Evolutionary conservation across 2,329 filamentous ascomycete genomes (phyloP).

Genomic region (Clonostachys chloroleuca): DNA sequence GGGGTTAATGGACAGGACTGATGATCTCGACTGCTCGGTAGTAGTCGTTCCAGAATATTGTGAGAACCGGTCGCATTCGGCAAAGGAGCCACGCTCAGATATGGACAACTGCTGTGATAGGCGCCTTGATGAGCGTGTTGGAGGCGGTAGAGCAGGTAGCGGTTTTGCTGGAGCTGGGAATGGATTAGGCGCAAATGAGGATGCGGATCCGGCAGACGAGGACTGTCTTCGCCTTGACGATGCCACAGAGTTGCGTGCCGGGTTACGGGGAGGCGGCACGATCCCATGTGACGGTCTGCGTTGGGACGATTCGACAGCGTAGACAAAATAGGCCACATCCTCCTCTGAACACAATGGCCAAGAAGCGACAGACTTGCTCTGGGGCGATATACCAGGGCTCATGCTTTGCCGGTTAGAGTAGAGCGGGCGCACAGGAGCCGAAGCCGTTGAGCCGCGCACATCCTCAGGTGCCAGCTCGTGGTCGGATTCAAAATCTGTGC

Average conservation of each 20-base stretch:
- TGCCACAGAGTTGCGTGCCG: not conserved
- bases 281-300: too few species aligned
- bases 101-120: not conserved
- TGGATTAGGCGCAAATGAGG: not conserved
- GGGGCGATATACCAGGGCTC: too few species aligned
- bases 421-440: too few species aligned
- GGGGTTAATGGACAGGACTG: not conserved
- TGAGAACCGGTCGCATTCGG: slow-evolving; percentile 4
- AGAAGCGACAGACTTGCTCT: too few species aligned
- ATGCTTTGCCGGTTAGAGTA: too few species aligned
- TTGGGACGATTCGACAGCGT: not conserved
- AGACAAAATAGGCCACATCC: not conserved
- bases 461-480: too few species aligned
- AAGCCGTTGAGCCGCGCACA: too few species aligned
- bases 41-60: slow-evolving; percentile 3
- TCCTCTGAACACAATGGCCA: too few species aligned
- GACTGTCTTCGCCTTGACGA: not conserved
- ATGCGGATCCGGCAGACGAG: slow-evolving; percentile 2
- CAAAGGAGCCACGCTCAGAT: slow-evolving; percentile 1
- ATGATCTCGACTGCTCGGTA: slow-evolving; percentile 1
- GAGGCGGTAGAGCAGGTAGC: slow-evolving; percentile 1
- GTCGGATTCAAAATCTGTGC: too few species aligned
- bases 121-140: not conserved
- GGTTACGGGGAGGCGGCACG: too few species aligned
- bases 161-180: slow-evolving; percentile 4